Percentiles rank a stretch among this genome's conserved stretches.
These are phyloP conservation scores for Alternaria triticimaculans DNA, from an alignment of 2,329 filamentous ascomycete species.

Conservation along the genomic window DNA sequence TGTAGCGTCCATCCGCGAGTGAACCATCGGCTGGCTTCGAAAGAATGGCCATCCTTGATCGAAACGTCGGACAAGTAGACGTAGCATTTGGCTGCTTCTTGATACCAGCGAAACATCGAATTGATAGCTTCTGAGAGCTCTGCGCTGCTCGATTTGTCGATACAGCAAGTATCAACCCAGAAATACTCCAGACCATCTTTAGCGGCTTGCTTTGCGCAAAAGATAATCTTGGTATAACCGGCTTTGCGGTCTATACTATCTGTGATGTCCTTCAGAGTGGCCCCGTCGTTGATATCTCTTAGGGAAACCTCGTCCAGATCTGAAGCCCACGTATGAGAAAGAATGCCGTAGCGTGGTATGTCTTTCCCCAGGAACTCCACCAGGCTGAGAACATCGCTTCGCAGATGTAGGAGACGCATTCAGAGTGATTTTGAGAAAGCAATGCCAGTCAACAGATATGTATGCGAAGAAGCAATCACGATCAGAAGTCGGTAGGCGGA, in stretches of 20 bases:
- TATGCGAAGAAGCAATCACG: background rate
- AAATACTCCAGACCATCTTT: background rate
- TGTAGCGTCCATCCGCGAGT: background rate
- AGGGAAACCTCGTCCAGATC: background rate
- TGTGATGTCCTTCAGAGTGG: background rate
- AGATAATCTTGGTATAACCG: background rate
- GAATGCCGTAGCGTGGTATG: background rate
- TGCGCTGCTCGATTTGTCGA: background rate
- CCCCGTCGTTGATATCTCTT: background rate
- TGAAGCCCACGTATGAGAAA: background rate
- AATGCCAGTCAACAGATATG: background rate
- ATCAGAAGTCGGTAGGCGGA: rapidly evolving
- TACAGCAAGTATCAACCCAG: background rate
- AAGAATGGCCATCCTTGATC: background rate
- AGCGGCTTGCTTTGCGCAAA: background rate
- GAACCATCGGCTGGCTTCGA: background rate
- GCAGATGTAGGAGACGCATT: background rate
- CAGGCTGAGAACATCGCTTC: background rate
- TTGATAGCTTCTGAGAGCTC: background rate
- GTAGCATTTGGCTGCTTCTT: background rate
- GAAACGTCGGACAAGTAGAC: background rate
- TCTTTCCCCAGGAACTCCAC: background rate
- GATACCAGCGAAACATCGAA: background rate
- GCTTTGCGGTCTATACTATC: background rate
- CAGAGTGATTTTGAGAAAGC: background rate